These are phyloP conservation scores for Mariannaea elegans DNA, from an alignment of 2,329 filamentous ascomycete species.

Conservation along the genomic window DNA sequence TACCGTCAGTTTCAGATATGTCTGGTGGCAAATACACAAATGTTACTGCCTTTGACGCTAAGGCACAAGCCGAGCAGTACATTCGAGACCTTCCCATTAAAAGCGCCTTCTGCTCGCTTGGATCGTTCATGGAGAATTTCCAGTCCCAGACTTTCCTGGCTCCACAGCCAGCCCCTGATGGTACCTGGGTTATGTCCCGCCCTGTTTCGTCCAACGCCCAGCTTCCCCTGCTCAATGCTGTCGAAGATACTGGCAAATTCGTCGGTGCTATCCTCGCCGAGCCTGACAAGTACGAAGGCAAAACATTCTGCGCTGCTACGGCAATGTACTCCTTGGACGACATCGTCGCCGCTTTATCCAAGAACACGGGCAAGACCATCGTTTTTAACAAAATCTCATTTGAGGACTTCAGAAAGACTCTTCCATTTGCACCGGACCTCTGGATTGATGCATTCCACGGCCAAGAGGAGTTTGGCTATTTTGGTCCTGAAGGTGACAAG, in stretches of 20 bases:
- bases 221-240: slow-evolving; percentile 56
- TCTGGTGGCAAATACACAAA: slow-evolving; percentile 46
- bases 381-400: slow-evolving; percentile 30
- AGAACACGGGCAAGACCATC: slow-evolving; percentile 50
- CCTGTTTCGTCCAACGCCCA: slow-evolving; percentile 34
- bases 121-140: slow-evolving; percentile 55
- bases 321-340: slow-evolving; percentile 49
- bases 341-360: slow-evolving; percentile 49
- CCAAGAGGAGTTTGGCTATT: slow-evolving; percentile 36
- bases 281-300: slow-evolving; percentile 53
- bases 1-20: slow-evolving; percentile 45
- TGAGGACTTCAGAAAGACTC: slow-evolving; percentile 27
- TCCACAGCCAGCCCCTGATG: slow-evolving; percentile 42
- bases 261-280: slow-evolving; percentile 52
- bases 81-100: slow-evolving; percentile 57
- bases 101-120: slow-evolving; percentile 52
- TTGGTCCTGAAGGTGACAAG: slow-evolving; percentile 27
- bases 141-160: slow-evolving; percentile 37
- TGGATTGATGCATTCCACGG: slow-evolving; percentile 17
- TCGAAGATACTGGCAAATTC: slow-evolving; percentile 55
- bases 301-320: slow-evolving; percentile 54
- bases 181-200: slow-evolving; percentile 39
- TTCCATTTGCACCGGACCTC: slow-evolving; percentile 24
- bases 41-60: slow-evolving; percentile 59
- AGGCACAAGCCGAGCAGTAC: slow-evolving; percentile 61